phyloP scores from a whole-genome alignment of 371 early-diverging fungal species.

The Batrachochytrium dendrobatidis region DNA sequence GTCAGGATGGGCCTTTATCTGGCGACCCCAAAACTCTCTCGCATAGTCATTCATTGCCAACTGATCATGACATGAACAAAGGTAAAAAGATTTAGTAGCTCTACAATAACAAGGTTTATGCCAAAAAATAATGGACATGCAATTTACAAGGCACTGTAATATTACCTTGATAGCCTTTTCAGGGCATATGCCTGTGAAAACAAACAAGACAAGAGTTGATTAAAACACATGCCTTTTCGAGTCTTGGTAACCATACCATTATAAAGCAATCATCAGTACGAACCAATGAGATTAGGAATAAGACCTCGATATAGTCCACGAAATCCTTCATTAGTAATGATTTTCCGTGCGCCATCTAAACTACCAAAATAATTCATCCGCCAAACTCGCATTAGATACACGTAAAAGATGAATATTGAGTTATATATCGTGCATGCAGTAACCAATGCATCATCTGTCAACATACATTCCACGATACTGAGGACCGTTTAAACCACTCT shows the following conservation, averaged over 20 bases:
- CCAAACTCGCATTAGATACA: slow-evolving; percentile 3
- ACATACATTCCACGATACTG: slow-evolving; percentile 18
- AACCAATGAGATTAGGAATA: slow-evolving; percentile 50
- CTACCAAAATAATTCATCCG: not conserved
- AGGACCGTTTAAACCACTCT: slow-evolving; percentile 7
- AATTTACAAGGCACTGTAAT: no score
- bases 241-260: no score
- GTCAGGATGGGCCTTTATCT: slow-evolving; percentile 6
- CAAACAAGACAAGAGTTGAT: slow-evolving; percentile 36
- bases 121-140: not conserved
- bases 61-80: slow-evolving; percentile 4
- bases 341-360: slow-evolving; percentile 7
- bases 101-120: not conserved
- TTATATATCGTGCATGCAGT: slow-evolving; percentile 56
- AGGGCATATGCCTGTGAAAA: slow-evolving; percentile 44
- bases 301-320: slow-evolving; percentile 78
- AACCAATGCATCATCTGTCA: not conserved
- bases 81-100: no score
- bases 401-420: slow-evolving; percentile 24
- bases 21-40: slow-evolving; percentile 33
- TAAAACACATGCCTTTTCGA: slow-evolving; percentile 20
- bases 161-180: slow-evolving; percentile 49
- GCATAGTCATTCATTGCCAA: slow-evolving; percentile 47
- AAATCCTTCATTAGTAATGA: slow-evolving; percentile 34
- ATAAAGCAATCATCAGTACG: not conserved